These are phyloP conservation scores for Aechmea fasciata DNA, from an alignment of 176 grass and related monocot genomes.

Conservation along the genomic window DNA sequence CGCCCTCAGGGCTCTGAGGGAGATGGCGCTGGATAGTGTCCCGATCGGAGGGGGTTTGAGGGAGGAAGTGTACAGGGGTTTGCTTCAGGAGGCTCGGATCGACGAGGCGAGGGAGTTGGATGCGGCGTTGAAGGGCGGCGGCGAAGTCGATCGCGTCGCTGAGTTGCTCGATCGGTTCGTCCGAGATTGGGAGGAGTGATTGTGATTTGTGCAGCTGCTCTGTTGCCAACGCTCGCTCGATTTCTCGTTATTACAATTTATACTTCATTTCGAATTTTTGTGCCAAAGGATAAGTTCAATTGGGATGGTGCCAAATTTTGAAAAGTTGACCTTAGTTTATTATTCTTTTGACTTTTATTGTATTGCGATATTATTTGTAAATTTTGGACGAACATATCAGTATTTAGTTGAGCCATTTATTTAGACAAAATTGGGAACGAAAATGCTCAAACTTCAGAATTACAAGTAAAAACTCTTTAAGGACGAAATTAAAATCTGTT, in stretches of 20 bases:
- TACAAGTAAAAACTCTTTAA: no score
- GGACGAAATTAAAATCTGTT: no score
- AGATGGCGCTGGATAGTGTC: conserved; percentile 20
- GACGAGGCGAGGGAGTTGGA: conserved; percentile 34
- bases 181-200: conserved; percentile 11
- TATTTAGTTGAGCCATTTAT: no score
- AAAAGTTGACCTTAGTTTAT: no score
- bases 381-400: no score
- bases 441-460: no score
- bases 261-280: not conserved
- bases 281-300: not conserved
- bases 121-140: conserved; percentile 15
- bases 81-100: conserved; percentile 25
- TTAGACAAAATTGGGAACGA: no score
- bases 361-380: no score
- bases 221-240: no score
- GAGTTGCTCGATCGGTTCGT: conserved; percentile 7
- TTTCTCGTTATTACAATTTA: not conserved
- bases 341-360: no score
- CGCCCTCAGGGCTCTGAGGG: conserved; percentile 6
- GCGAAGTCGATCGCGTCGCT: not conserved
- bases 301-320: no score
- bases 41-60: conserved; percentile 8
- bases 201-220: not conserved
- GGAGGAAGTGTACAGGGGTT: conserved; percentile 7